These are phyloP conservation scores for Schizothecium vesticola DNA, from an alignment of 495 filamentous ascomycete genomes.

Conservation along the genomic window DNA sequence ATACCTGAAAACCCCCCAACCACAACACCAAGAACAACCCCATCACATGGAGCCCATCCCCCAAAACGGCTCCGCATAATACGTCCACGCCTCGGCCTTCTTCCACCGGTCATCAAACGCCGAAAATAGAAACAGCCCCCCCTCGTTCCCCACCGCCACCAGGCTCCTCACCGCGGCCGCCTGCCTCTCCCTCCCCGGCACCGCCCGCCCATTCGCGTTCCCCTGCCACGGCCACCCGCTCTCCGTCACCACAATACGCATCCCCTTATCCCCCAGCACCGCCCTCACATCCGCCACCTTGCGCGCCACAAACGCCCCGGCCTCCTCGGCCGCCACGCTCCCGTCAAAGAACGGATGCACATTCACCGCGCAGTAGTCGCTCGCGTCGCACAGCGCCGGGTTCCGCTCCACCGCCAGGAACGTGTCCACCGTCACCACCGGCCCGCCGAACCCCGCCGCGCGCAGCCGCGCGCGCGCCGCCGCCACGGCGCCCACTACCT, in stretches of 20 bases:
- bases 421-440: conserved; percentile 76
- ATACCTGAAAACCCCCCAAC: not conserved
- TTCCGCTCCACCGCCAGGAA: conserved; percentile 60
- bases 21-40: not conserved
- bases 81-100: conserved; percentile 55
- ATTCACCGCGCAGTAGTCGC: conserved; percentile 77
- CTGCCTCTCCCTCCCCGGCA: conserved; percentile 62
- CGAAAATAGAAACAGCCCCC: conserved; percentile 62
- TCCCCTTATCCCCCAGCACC: conserved; percentile 26
- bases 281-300: conserved; percentile 44
- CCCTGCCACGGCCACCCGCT: conserved; percentile 79
- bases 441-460: conserved; percentile 60
- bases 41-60: conserved; percentile 42
- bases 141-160: conserved; percentile 31
- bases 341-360: conserved; percentile 80
- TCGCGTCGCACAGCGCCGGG: conserved; percentile 62
- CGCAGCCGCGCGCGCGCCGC: conserved; percentile 53
- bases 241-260: conserved; percentile 55
- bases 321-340: conserved; percentile 45
- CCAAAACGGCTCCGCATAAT: conserved; percentile 69
- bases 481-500: conserved; percentile 51
- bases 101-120: conserved; percentile 80
- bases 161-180: conserved; percentile 58
- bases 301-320: conserved; percentile 60
- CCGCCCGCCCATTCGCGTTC: conserved; percentile 54